These are phyloP conservation scores for Linnemannia schmuckeri DNA, from an alignment of 192 early-diverging fungal species.

Conservation along the genomic window DNA sequence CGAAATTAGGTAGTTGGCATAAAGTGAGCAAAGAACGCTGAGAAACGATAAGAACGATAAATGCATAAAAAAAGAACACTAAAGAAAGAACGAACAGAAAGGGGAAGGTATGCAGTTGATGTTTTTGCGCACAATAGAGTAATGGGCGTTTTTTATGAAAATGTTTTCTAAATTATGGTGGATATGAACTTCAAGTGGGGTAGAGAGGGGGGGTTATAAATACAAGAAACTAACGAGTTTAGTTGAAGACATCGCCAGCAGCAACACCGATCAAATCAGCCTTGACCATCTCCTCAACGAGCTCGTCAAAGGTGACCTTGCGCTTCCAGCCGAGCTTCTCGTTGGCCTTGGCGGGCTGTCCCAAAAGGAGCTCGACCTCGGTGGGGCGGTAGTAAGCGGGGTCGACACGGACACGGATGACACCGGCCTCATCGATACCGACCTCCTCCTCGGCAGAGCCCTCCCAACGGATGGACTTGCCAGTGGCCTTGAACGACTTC, in stretches of 20 bases:
- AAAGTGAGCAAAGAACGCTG: not conserved
- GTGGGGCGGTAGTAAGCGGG: constrained; percentile 85
- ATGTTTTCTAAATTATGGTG: not conserved
- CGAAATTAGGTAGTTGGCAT: no score
- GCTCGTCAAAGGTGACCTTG: constrained; percentile 77
- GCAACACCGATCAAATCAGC: constrained; percentile 67
- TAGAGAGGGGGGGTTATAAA: not conserved
- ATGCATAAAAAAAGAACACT: not conserved
- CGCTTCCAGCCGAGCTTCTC: constrained; percentile 75
- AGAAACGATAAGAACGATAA: not conserved
- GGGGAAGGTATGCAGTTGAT: not conserved
- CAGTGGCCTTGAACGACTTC: constrained; percentile 77
- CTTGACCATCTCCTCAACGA: constrained; percentile 76
- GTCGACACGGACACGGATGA: constrained; percentile 73
- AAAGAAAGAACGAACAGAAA: not conserved
- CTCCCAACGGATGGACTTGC: constrained; percentile 74
- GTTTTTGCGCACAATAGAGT: not conserved
- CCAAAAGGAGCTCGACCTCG: constrained; percentile 82
- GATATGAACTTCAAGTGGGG: not conserved
- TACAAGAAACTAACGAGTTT: constrained; percentile 4
- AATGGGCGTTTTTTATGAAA: not conserved
- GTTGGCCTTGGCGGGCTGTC: constrained; percentile 80
- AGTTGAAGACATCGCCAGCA: constrained; percentile 43
- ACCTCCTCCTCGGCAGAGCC: constrained; percentile 73
- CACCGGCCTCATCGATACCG: constrained; percentile 68